Evolutionary conservation across 208 protist species (phyloP).

Genomic region (Trypanosoma platydactyli): DNA sequence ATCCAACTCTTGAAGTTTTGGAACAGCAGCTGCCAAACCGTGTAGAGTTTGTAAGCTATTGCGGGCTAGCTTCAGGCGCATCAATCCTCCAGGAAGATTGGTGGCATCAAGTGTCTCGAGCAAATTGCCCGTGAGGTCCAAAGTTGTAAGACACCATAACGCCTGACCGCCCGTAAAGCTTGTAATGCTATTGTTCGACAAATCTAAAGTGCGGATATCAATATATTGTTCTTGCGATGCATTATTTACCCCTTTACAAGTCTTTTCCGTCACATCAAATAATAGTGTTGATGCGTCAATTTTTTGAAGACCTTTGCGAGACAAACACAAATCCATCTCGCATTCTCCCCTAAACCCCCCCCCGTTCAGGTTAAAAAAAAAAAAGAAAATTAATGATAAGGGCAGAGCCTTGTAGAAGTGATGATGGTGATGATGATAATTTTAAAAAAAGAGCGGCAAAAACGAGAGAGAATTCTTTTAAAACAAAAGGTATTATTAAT

Average conservation of each 20-base stretch:
- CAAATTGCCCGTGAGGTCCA: constrained; percentile 76
- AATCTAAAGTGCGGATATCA: constrained; percentile 46
- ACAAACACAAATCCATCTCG: constrained; percentile 75
- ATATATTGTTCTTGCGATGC: constrained; percentile 18
- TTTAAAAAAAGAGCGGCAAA: constrained; percentile 17
- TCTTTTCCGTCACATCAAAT: constrained; percentile 22
- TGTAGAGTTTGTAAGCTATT: constrained; percentile 51
- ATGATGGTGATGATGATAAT: too few relatives aligned
- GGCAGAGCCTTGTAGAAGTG: too few relatives aligned
- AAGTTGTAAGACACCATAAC: constrained; percentile 40
- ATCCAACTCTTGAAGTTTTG: constrained; percentile 58
- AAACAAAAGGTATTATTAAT: neutral
- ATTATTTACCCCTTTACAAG: constrained; percentile 17
- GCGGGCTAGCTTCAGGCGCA: constrained; percentile 49
- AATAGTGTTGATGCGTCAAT: constrained; percentile 61
- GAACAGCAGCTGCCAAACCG: constrained; percentile 34
- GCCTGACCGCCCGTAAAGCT: constrained; percentile 59
- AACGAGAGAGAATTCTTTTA: constrained; percentile 25
- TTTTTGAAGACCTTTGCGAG: constrained; percentile 58
- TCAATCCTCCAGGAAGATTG: constrained; percentile 48
- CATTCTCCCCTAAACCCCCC: neutral
- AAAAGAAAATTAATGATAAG: neutral
- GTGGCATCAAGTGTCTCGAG: constrained; percentile 37
- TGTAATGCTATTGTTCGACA: constrained; percentile 74
- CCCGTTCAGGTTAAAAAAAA: neutral